Evolutionary conservation across 257 asterid species (phyloP).

Genomic region (Jaltomata sinuosa): DNA sequence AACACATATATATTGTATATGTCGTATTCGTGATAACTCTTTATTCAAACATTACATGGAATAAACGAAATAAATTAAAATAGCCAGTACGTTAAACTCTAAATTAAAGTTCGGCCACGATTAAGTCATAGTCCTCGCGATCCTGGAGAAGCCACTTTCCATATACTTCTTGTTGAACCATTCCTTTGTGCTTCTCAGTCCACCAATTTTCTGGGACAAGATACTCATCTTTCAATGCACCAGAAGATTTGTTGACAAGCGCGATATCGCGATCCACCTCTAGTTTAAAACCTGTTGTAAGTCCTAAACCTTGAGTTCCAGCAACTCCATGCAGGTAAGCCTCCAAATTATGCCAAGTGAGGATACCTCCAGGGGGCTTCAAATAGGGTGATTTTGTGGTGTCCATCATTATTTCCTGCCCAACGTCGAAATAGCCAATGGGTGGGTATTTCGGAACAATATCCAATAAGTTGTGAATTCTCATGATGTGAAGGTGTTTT

Average conservation of each 20-base stretch:
- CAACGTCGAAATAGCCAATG: constrained; percentile 44
- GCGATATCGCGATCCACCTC: constrained; percentile 47
- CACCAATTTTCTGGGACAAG: constrained; percentile 60
- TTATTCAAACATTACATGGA: background rate
- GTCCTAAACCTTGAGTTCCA: constrained; percentile 57
- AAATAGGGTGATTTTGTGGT: constrained; percentile 42
- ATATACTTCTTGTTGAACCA: constrained; percentile 63
- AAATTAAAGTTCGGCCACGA: background rate
- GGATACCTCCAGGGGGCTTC: constrained; percentile 36
- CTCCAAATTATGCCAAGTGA: constrained; percentile 55
- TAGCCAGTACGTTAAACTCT: background rate
- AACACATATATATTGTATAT: background rate
- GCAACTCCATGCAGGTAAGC: constrained; percentile 70
- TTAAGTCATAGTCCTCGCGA: constrained; percentile 17
- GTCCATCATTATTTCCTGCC: constrained; percentile 49
- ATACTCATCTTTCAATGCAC: constrained; percentile 41
- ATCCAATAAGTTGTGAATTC: constrained; percentile 39
- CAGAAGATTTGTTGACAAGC: constrained; percentile 44
- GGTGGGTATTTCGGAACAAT: constrained; percentile 54
- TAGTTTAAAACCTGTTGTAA: constrained; percentile 38
- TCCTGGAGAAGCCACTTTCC: constrained; percentile 70
- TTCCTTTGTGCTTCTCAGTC: constrained; percentile 54
- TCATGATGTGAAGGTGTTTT: constrained; percentile 27
- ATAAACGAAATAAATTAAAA: background rate
- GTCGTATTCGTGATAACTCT: background rate